Base-by-base conservation (phyloP, 768 basidiomycete species). In the Exidia glandulosa region DNA sequence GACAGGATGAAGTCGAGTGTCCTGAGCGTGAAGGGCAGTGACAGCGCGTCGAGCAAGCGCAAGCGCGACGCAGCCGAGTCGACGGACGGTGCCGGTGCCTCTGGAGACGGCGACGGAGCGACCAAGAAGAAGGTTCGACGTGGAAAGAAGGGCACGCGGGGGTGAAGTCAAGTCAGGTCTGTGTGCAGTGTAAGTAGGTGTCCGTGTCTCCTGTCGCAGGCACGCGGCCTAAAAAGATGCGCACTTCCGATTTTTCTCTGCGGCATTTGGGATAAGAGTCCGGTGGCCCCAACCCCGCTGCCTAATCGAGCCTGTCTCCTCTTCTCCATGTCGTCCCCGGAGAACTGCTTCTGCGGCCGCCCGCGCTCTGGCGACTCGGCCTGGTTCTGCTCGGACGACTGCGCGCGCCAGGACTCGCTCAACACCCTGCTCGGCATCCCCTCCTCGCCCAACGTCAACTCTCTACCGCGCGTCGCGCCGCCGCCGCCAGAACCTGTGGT, bases 21-120 rank as follows among this genome's bases (percentile, higher is more conserved):
- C 14, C 80, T 95, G 48, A 93, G 87, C 66, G 79, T 96, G 25
- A 90, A 88, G 70, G 72, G 69, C 3, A 64, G 63, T 0, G 68
- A 66, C 36, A 68, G 65, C 4, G 63, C 64, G 3, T 70, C 69
- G 1, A 78, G 77, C 2, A 88, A 90, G 67, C 76, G 86, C 66
- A 90, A 88, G 72, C 75, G 75, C 57, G 74, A 71, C 34, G 69
- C 71, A 12, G 71, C n/a, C n/a, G n/a, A n/a, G n/a, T n/a, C 71
- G 13, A 71, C 73, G 16, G 77, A 73, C 6, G 60, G 54, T 7
- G 61, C 13, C n/a, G 27, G 73, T 69, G 14, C 65, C 63, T 27
- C 71, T 69, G 29, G 69, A 55, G 19, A 71, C 66, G 57, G 69
- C 66, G 59, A 74, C 73, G 62, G 70, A 72, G 29, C 14, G 7